A percentile compares a stretch with the other conserved stretches of the same genome.
These are phyloP conservation scores for Arabidopsis thaliana DNA, from an alignment of 345 rosid species.

Conservation along the genomic window TAIR10.1 NC_003071.7:11568001-11568500, in stretches of 20 bases:
- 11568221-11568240: slow-evolving; percentile 71
- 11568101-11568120: slow-evolving; percentile 51
- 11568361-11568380: slow-evolving; percentile 56
- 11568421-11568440: slow-evolving; percentile 8
- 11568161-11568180: slow-evolving; percentile 66
- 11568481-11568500: slow-evolving; percentile 96
- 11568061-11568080: slow-evolving; percentile 72
- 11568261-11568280: slow-evolving; percentile 57
- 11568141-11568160: slow-evolving; percentile 73
- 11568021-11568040: slow-evolving; percentile 65
- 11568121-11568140: slow-evolving; percentile 60
- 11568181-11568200: slow-evolving; percentile 82
- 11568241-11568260: slow-evolving; percentile 74
- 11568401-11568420: slow-evolving; percentile 3
- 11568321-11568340: slow-evolving; percentile 84
- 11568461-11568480: slow-evolving; percentile 94
- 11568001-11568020: slow-evolving; percentile 67
- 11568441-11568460: slow-evolving; percentile 59
- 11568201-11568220: slow-evolving; percentile 58
- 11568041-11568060: slow-evolving; percentile 68
- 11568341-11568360: slow-evolving; percentile 95
- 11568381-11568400: neutral
- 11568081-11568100: slow-evolving; percentile 29
- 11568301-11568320: slow-evolving; percentile 66
- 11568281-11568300: slow-evolving; percentile 53